Conservation (phyloP, 768 basidiomycete species). For the Pulveroboletus sp. region DNA sequence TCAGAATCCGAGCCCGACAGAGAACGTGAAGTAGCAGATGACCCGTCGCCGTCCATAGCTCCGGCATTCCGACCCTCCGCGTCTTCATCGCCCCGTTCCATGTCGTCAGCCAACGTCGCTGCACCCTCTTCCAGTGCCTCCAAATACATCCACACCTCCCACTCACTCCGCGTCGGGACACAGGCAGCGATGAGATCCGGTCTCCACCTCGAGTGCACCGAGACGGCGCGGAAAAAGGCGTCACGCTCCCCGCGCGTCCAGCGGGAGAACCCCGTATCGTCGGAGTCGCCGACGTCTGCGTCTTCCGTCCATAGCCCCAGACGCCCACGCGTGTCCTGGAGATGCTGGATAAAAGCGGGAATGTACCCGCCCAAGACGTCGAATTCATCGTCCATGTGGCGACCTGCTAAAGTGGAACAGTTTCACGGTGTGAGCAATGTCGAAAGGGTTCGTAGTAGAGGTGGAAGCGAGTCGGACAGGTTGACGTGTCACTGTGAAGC, state of each 20-base stretch:
- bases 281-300: background rate
- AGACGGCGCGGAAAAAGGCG: constrained; percentile 65
- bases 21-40: constrained; percentile 28
- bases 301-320: constrained; percentile 6
- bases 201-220: constrained; percentile 62
- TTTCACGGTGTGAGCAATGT: background rate
- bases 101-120: constrained; percentile 8
- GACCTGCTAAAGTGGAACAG: background rate
- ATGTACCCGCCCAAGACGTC: constrained; percentile 22
- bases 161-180: constrained; percentile 59
- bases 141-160: constrained; percentile 69
- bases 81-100: background rate
- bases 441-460: background rate
- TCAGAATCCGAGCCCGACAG: constrained; percentile 1
- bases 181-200: constrained; percentile 73
- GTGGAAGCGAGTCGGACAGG: background rate
- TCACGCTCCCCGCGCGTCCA: constrained; percentile 74
- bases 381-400: constrained; percentile 14
- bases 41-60: background rate
- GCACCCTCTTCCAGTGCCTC: constrained; percentile 41
- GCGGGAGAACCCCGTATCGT: constrained; percentile 3
- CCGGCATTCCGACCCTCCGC: background rate
- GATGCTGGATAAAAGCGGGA: constrained; percentile 25
- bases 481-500: constrained; percentile 3
- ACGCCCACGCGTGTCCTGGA: constrained; percentile 23